Evolutionary conservation across 1,139 yeast species (phyloP).

Genomic region (Spathaspora sp.): DNA sequence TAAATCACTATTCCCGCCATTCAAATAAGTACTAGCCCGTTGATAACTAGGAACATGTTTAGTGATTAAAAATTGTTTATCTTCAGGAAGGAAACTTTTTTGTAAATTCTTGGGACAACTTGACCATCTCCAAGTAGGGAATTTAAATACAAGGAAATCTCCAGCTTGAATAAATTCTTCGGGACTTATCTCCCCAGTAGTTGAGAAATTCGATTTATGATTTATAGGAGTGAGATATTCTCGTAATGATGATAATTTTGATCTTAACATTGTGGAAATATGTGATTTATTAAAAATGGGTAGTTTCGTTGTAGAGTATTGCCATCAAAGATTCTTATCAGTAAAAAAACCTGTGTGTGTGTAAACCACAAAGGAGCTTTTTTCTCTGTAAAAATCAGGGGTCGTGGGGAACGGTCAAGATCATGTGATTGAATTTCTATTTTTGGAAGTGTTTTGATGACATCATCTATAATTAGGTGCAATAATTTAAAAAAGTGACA

Average conservation of each 20-base stretch:
- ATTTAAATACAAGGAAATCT: constrained; percentile 84
- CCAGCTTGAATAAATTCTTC: constrained; percentile 92
- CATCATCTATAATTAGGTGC: too few relatives aligned
- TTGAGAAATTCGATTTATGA: constrained; percentile 75
- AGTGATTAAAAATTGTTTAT: constrained; percentile 84
- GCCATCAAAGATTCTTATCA: constrained; percentile 1
- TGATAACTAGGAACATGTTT: constrained; percentile 84
- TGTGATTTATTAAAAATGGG: not conserved
- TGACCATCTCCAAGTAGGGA: constrained; percentile 98
- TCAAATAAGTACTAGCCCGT: constrained; percentile 64
- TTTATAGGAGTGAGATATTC: constrained; percentile 92
- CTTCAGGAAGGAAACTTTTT: constrained; percentile 76
- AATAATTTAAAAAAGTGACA: too few relatives aligned
- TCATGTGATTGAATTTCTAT: not conserved
- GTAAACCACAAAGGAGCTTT: not conserved
- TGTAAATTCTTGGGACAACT: constrained; percentile 60
- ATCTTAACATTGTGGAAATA: constrained; percentile 46
- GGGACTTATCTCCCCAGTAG: constrained; percentile 91
- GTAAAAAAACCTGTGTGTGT: not conserved
- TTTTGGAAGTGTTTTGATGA: too few relatives aligned
- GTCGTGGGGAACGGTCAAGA: not conserved
- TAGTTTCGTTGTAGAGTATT: not conserved
- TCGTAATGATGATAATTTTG: constrained; percentile 79
- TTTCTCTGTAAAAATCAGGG: not conserved
- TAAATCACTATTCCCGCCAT: constrained; percentile 21